phyloP scores from a whole-genome alignment of 192 early-diverging fungal genomes.

The Phycomyces blakesleeanus region DNA sequence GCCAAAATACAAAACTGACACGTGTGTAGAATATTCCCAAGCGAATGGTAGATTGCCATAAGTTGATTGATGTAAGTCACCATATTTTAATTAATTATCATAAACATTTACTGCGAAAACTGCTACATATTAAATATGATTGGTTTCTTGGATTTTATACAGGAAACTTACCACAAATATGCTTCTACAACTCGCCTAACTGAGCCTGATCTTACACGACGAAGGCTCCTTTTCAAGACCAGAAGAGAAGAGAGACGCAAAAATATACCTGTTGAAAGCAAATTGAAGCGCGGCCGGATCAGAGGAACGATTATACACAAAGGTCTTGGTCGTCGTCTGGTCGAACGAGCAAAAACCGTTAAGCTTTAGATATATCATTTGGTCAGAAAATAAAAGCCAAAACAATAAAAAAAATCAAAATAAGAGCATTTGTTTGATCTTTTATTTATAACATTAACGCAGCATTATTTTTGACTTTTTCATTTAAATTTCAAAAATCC shows the following conservation, averaged over 20 bases:
- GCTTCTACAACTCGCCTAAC: conserved; percentile 21
- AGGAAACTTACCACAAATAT: conserved; percentile 30
- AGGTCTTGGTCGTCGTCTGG: conserved; percentile 16
- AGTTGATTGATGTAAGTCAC: conserved; percentile 48
- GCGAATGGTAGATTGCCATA: conserved; percentile 58
- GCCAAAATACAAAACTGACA: not conserved
- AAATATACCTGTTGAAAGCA: conserved; percentile 12
- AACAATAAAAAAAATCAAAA: too few species aligned
- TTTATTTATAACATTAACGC: too few species aligned
- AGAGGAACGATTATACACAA: conserved; percentile 20
- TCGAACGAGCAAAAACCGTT: conserved; percentile 29
- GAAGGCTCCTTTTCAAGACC: conserved; percentile 29
- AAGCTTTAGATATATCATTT: conserved; percentile 8
- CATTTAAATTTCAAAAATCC: too few species aligned
- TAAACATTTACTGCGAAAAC: not conserved
- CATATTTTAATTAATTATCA: not conserved
- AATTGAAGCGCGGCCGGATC: conserved; percentile 11
- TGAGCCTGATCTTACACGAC: conserved; percentile 31
- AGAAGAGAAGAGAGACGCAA: conserved; percentile 31
- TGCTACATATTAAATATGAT: not conserved
- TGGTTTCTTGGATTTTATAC: not conserved
- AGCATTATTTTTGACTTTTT: too few species aligned
- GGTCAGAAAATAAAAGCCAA: too few species aligned
- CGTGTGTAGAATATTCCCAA: conserved; percentile 54
- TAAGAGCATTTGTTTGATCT: too few species aligned